Evolutionary conservation across 2,329 filamentous ascomycete genomes (phyloP), one percentile per base, ranked within the genome.

Genomic region (Alternaria metachromatica): DNA sequence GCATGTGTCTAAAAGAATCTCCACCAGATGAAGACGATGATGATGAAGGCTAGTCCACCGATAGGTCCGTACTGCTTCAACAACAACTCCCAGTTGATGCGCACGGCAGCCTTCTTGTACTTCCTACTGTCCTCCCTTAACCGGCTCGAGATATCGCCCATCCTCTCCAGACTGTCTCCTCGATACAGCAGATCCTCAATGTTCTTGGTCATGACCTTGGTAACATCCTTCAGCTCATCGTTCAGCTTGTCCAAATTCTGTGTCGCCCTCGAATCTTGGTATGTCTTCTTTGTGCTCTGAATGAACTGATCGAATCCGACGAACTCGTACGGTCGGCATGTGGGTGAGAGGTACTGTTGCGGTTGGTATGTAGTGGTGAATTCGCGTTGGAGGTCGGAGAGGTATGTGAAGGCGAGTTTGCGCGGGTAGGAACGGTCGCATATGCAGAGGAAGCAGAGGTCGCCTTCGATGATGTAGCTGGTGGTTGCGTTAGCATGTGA

Each of bases 151-250:
- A 97, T 91, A 83, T 98, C 95, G 65, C 96, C 95, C 96, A 99
- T 99, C 75, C 94, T 88, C 83, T 99, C 96, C 71, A 99, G 83
- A 75, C 90, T 96, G 80, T 99, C 96, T 26, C 96, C 96, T 66
- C 96, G 87, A 80, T 99, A 99, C 57, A 99, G 84, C 77, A 99
- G 84, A 80, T 99, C 96, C 85, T 99, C 96, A 72, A 99, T 98
- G 81, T 99, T 99, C 88, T 98, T 98, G 60, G 94, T 98, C 96
- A 99, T 99, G 77, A 99, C 94, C 83, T 97, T 94, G 1, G 96
- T 98, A 59, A 99, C 96, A 82, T 98, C 96, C 80, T 94, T 91
- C 70, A 99, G 88, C 86, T 99, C 96, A 78, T 97, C 93, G 78
- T 99, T 98, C 70, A 99, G 86, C 82, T 95, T 94, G 81, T 96